Evolutionary conservation across 306 rosid genomes (phyloP).

Genomic region (Nissolia schottii): DNA sequence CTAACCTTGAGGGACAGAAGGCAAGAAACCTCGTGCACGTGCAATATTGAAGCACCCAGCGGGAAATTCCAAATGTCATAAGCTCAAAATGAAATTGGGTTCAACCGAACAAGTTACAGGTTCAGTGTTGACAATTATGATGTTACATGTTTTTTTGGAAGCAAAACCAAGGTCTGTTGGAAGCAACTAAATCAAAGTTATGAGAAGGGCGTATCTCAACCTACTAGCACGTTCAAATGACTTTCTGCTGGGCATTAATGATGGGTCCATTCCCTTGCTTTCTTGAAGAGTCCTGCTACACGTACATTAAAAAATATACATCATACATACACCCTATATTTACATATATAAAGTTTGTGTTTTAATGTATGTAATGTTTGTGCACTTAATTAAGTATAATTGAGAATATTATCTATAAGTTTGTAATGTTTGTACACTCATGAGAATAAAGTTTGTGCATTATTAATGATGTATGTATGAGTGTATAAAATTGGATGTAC

Average conservation of each 20-base stretch:
- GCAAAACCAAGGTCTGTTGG: not conserved
- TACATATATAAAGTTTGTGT: too few relatives aligned
- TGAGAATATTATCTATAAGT: too few relatives aligned
- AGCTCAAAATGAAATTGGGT: not conserved
- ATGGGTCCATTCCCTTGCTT: slow-evolving; percentile 95
- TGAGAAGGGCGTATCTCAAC: slow-evolving; percentile 6
- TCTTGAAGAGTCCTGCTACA: too few relatives aligned
- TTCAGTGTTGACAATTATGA: not conserved
- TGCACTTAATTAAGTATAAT: too few relatives aligned
- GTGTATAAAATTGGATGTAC: too few relatives aligned
- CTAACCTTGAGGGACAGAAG: slow-evolving; percentile 75
- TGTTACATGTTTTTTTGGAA: not conserved
- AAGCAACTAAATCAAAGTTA: not conserved
- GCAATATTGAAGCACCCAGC: slow-evolving; percentile 87
- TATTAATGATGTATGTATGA: too few relatives aligned
- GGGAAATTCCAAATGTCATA: slow-evolving; percentile 6
- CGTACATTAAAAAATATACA: too few relatives aligned
- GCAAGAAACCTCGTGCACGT: slow-evolving; percentile 84
- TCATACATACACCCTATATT: too few relatives aligned
- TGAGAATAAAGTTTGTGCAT: too few relatives aligned
- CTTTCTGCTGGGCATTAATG: slow-evolving; percentile 90
- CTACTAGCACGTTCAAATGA: slow-evolving; percentile 94
- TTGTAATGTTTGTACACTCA: too few relatives aligned
- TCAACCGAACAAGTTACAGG: not conserved
- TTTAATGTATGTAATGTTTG: too few relatives aligned